Conservation (phyloP, 2,329 filamentous ascomycete species). For the Chaetomium sp. region DNA sequence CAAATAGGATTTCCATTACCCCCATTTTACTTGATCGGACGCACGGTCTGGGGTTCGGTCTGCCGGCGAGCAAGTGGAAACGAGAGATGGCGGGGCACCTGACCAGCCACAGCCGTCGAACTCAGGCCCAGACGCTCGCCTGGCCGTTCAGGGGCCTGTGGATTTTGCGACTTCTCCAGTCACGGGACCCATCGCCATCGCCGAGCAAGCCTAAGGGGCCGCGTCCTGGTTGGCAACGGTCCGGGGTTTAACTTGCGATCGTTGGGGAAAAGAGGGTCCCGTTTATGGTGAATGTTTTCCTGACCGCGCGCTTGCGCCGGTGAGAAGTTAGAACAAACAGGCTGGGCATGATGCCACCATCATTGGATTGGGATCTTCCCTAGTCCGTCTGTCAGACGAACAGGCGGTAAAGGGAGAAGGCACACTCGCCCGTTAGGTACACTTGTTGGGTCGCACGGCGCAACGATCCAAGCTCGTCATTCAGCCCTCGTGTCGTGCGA, state of each 20-base stretch:
- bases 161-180: slow-evolving; percentile 22
- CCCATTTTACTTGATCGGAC: slow-evolving; percentile 26
- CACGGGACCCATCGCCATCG: slow-evolving; percentile 17
- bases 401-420: slow-evolving; percentile 18
- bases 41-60: slow-evolving; percentile 17
- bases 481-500: not conserved
- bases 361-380: slow-evolving; percentile 10
- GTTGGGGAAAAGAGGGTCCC: too few relatives aligned
- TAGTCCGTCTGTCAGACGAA: slow-evolving; percentile 6
- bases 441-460: slow-evolving; percentile 10
- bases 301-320: slow-evolving; percentile 1
- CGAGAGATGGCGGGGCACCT: slow-evolving; percentile 20
- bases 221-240: not conserved
- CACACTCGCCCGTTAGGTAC: too few relatives aligned
- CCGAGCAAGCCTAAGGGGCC: too few relatives aligned
- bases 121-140: not conserved
- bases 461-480: not conserved
- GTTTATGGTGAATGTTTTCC: not conserved
- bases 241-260: not conserved
- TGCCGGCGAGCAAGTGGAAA: slow-evolving; percentile 25
- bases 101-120: slow-evolving; percentile 11
- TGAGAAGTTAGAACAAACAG: slow-evolving; percentile 13
- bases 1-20: slow-evolving; percentile 25
- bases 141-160: slow-evolving; percentile 1
- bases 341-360: slow-evolving; percentile 15